Conservation (phyloP, 1,284 basidiomycete genomes). For the Irpex sp. region DNA sequence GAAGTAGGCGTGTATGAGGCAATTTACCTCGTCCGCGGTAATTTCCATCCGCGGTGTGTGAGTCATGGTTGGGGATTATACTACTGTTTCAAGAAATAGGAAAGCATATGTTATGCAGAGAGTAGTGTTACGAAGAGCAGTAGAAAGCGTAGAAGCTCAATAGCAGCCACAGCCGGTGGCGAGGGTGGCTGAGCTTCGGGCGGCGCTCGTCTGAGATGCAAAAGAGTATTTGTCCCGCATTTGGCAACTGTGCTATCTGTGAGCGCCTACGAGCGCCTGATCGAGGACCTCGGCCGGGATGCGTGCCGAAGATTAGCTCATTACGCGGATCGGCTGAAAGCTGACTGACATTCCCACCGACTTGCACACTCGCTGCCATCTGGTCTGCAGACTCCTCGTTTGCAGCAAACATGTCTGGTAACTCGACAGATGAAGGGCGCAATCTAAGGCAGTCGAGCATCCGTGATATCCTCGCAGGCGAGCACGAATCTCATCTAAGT, state of each 20-base stretch:
- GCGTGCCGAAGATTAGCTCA: background rate
- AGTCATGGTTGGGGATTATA: background rate
- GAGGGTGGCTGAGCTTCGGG: background rate
- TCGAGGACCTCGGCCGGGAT: background rate
- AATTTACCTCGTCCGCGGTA: slow-evolving; percentile 79
- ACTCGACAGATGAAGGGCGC: background rate
- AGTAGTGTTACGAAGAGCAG: background rate
- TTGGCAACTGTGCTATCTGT: background rate
- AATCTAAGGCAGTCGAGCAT: background rate
- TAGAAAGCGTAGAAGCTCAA: background rate
- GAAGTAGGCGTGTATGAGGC: slow-evolving; percentile 77
- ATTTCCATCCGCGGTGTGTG: slow-evolving; percentile 43
- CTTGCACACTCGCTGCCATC: background rate
- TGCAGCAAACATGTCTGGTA: background rate
- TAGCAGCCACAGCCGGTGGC: background rate
- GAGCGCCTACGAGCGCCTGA: background rate
- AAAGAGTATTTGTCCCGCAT: background rate
- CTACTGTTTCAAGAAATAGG: background rate
- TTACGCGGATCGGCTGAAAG: background rate
- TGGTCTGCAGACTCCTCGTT: no score
- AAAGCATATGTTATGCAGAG: background rate
- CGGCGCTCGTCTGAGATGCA: background rate
- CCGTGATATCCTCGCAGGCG: slow-evolving; percentile 3
- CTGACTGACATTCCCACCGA: background rate
- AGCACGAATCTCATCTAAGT: background rate